Base-by-base conservation (phyloP, 2,329 filamentous ascomycete genomes). In the Sclerotinia spermophila region DNA sequence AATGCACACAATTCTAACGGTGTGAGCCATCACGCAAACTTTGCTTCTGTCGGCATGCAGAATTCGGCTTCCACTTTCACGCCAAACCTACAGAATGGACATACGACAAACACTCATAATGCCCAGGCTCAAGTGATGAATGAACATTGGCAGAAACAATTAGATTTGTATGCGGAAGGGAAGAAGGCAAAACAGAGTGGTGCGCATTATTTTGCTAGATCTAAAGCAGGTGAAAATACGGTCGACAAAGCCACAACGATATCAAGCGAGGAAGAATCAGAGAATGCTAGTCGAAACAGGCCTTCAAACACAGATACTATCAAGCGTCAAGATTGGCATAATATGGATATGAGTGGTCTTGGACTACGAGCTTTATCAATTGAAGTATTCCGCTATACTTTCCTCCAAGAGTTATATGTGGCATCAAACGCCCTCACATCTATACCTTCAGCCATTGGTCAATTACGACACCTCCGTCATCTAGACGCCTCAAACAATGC, bases 291-390 rank as follows among this genome's bases (percentile, higher is more conserved):
- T 75, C 84, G 87, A 76, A 82, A 76, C 30, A 73, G 87, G 70
- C 88, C 88, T 44, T 86, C 90, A 76, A 90, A 90, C 76, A 84
- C 92, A 69, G 87, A 92, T 72, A 87, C 87, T 71, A 85, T 87
- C 73, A 89, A 89, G 77, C 84, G 90, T 74, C 92, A 97, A 80
- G 91, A 94, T 77, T 98, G 96, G 96, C 89, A 93, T 80, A 94
- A 94, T 74, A 85, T 99, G 76, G 96, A 99, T 81, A 90, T 98
- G 80, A 96, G 94, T 76, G 96, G 96, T n/a, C 96, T 98, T 82
- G 95, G 95, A 30, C 84, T 99, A 64, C 91, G 94, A 75, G 92
- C 93, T 71, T 85, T 99, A 44, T 90, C 94, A 1, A 83, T 87
- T 13, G 88, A 91, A 59, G 84, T 99, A 44, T 98, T 98, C 83